phyloP scores from a whole-genome alignment of 306 rosid genomes.

The Cyamopsis tetragonoloba region DNA sequence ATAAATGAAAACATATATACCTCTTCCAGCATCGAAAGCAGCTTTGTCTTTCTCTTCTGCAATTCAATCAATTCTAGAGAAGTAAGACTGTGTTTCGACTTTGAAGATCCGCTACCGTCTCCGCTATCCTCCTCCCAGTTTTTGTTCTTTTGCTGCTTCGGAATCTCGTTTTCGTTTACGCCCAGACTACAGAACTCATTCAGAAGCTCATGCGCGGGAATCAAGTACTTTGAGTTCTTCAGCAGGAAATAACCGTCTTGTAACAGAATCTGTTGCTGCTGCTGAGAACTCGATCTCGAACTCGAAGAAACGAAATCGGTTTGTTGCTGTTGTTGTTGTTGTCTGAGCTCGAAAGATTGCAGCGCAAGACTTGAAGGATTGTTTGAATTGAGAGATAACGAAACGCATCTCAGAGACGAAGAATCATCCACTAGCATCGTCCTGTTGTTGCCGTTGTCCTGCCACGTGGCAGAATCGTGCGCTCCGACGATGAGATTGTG shows the following conservation, averaged over 20 bases:
- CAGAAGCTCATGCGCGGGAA: constrained; percentile 69
- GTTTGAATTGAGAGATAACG: constrained; percentile 70
- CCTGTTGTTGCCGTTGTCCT: constrained; percentile 16
- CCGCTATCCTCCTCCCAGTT: constrained; percentile 47
- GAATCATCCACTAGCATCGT: constrained; percentile 64
- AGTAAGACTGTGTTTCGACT: constrained; percentile 43
- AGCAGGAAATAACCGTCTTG: constrained; percentile 41
- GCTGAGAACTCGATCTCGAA: constrained; percentile 34
- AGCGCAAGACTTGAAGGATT: constrained; percentile 66
- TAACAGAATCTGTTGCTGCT: constrained; percentile 31
- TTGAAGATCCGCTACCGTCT: constrained; percentile 36
- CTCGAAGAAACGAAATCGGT: constrained; percentile 26
- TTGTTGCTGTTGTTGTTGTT: constrained; percentile 29
- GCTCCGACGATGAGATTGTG: constrained; percentile 44
- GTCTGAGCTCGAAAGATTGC: constrained; percentile 75
- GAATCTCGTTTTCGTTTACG: constrained; percentile 33
- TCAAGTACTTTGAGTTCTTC: constrained; percentile 59
- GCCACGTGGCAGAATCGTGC: constrained; percentile 44
- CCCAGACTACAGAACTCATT: constrained; percentile 86
- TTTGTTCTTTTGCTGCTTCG: constrained; percentile 47
- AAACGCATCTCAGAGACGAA: constrained; percentile 69
- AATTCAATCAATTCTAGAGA: constrained; percentile 82
- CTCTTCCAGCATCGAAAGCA: constrained; percentile 92
- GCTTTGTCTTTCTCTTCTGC: constrained; percentile 85
- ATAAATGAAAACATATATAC: constrained; percentile 44